Evolutionary conservation across 257 asterid species (phyloP), one percentile per base, ranked within the genome.

Genomic region (Primulina eburnea): DNA sequence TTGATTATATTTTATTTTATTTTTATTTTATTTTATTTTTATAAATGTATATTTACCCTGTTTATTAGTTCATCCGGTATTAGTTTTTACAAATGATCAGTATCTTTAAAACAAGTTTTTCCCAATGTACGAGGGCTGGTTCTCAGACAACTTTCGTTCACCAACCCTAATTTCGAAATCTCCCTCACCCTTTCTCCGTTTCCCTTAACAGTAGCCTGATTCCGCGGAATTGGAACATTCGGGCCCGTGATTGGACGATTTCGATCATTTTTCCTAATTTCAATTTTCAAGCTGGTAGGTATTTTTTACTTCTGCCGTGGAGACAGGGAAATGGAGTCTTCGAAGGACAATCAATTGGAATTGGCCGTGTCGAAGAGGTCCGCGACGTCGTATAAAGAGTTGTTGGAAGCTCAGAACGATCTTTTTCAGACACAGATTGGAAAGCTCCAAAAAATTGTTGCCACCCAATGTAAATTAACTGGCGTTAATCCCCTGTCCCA

Each of bases 401-500:
- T 84, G 78, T 75, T 94, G 79, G 83, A 81, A 38, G 82, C 80
- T 72, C 99, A 94, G 81, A 83, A 63, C 76, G 87, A 81, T 63
- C 82, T 89, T 32, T 70, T 94, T 62, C 67, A 70, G 73, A 75
- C 69, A 59, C 99, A 94, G 90, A 80, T 91, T 78, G 92, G 83
- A 61, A 89, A 83, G 74, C 96, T 94, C 70, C 84, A 88, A 55
- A 75, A 84, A 71, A 82, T 94, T 64, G 97, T 94, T 68, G 77
- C 80, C 65, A 76, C 76, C 17, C 97, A 94, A 78, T 94, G 97
- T 88, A 77, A 84, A 75, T 90, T 94, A 71, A 94, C 97, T 55
- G 97, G 99, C 79, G 84, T 87, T 79, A 94, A 94, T 76, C 99
- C 99, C 65, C 93, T 94, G 52, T 94, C 98, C 66, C 97, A 94